phyloP scores from a whole-genome alignment of 73 alveolate species.

The Stentor roeselii region DNA sequence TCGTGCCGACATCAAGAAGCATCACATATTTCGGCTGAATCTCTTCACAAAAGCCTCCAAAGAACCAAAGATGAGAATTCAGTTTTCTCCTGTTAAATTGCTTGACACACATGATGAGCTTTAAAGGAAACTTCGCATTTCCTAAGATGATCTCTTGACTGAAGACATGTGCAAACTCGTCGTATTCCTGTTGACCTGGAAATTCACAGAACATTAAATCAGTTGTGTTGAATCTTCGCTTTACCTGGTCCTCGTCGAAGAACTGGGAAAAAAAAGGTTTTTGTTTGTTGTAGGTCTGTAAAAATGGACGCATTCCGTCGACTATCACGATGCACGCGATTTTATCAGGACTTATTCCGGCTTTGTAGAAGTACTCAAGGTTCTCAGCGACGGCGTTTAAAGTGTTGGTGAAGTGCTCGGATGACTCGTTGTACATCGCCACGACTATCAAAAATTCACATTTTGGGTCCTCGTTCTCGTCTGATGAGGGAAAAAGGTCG shows the following conservation, averaged over 20 bases:
- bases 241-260: neutral
- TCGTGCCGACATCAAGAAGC: conserved; percentile 31
- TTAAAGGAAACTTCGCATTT: neutral
- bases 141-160: neutral
- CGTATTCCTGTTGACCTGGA: neutral
- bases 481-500: neutral
- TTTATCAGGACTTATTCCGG: neutral
- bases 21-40: conserved; percentile 25
- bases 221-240: neutral
- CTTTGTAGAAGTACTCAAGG: neutral
- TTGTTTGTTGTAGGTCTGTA: conserved; percentile 25
- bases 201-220: neutral
- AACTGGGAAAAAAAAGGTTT: conserved; percentile 3
- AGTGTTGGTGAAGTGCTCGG: conserved; percentile 26
- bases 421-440: conserved; percentile 52
- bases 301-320: conserved; percentile 21
- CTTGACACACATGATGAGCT: neutral
- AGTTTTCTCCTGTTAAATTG: conserved; percentile 16
- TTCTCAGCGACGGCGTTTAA: conserved; percentile 34
- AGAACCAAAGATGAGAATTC: conserved; percentile 30
- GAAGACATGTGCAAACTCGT: conserved; percentile 15
- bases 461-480: conserved; percentile 1
- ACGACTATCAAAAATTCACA: conserved; percentile 26
- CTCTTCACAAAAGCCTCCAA: conserved; percentile 34
- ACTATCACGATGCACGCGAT: neutral